These are phyloP conservation scores for Entomortierella parvispora DNA, from an alignment of 192 early-diverging fungal species.

Conservation along the genomic window DNA sequence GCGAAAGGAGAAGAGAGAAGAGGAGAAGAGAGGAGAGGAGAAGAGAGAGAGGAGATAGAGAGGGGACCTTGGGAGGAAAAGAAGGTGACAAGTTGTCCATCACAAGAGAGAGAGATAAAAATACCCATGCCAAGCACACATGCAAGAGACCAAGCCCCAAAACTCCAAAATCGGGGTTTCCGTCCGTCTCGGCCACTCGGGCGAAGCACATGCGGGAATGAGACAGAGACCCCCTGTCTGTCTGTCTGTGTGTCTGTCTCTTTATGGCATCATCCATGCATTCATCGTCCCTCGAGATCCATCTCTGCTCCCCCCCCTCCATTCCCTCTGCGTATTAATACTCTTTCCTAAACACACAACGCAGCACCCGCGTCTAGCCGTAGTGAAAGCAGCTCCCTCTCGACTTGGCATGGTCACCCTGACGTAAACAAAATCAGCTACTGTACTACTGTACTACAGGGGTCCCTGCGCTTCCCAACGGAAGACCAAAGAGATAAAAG, in stretches of 20 bases:
- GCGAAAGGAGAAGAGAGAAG: neutral
- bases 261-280: too few species aligned
- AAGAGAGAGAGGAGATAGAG: neutral
- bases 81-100: too few species aligned
- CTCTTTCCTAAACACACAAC: too few species aligned
- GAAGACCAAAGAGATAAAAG: neutral
- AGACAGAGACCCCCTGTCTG: neutral
- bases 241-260: too few species aligned
- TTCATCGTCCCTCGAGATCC: too few species aligned
- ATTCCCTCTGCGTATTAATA: too few species aligned
- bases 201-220: neutral
- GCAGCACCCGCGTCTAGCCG: too few species aligned
- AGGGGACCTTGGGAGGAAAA: too few species aligned
- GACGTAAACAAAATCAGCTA: conserved; percentile 15
- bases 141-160: conserved; percentile 2
- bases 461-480: neutral
- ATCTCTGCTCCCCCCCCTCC: too few species aligned
- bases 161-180: conserved; percentile 12
- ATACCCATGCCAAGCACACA: too few species aligned
- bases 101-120: too few species aligned
- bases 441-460: neutral
- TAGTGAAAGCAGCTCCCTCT: too few species aligned
- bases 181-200: neutral
- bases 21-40: neutral
- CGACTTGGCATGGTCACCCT: conserved; percentile 34